Base-by-base conservation (phyloP, 208 protist species). In the Zelonia costaricensis region DNA sequence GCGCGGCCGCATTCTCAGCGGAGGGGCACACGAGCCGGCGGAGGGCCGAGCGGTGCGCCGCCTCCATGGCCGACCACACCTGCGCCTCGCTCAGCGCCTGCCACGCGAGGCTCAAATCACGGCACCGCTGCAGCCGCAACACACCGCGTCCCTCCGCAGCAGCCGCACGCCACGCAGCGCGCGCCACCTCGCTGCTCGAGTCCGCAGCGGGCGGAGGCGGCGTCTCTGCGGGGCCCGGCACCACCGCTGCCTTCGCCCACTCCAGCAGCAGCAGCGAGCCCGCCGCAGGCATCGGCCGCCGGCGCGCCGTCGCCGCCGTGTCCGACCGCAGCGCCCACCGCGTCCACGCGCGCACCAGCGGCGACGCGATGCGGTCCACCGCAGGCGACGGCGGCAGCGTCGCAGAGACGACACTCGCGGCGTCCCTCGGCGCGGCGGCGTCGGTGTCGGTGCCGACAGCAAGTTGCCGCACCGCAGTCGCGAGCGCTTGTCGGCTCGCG, bases 241-340 rank as follows among this genome's bases (percentile, higher is more conserved):
- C 31, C 39, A 62, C 33, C 20, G 59, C 63, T 42, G 16, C 30
- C 46, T 80, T 87, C 55, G 82, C 62, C 43, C 65, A 71, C 30
- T 86, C 84, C 33, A 91, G 64, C 5, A 91, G 38, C n/a, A 78
- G 44, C 20, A 88, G 65, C 12, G 84, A 85, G 9, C 59, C 73
- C 12, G 43, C 58, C 36, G 59, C 61, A 0, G 84, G 80, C 35
- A 91, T 70, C 1, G 40, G 61, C 38, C 40, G 23, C 33, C 35
- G 49, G 27, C 25, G 65, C 35, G 6, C 40, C 5, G n/a, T 33
- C 65, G 36, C 77, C 64, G 10, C 42, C 53, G 9, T 42, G 36
- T 42, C 16, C 20, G 35, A 28, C 28, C 58, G 33, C 16, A 67
- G 13, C 40, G 68, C 60, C 54, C 69, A 69, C 8, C 35, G 47